A percentile compares a stretch with the other conserved stretches of the same genome.
Evolutionary conservation across 805 yeast species (phyloP).

Genomic region (Suhomyces canberraensis): DNA sequence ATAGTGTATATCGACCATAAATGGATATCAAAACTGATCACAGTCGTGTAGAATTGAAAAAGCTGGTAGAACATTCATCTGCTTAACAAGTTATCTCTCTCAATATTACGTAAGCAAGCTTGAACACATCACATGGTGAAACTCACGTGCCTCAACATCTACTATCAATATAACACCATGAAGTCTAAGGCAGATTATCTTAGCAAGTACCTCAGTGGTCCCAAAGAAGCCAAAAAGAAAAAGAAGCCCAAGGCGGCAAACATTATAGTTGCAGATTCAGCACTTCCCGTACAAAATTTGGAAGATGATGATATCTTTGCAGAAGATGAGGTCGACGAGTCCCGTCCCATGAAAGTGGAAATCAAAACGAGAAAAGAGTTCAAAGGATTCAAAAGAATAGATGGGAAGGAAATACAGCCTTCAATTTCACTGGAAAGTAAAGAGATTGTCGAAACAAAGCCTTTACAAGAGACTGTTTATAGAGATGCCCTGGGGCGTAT

Average conservation of each 20-base stretch:
- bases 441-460: conserved; percentile 1
- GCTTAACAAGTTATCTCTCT: too few relatives aligned
- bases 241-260: conserved; percentile 12
- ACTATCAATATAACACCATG: too few relatives aligned
- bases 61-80: too few relatives aligned
- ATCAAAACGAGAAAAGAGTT: conserved; percentile 9
- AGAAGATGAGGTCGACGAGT: not conserved
- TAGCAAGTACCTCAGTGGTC: conserved; percentile 24
- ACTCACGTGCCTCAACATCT: too few relatives aligned
- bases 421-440: not conserved
- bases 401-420: conserved; percentile 17
- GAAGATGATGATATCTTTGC: conserved; percentile 15
- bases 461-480: conserved; percentile 38
- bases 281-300: not conserved
- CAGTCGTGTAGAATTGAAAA: too few relatives aligned
- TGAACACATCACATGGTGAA: too few relatives aligned
- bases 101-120: too few relatives aligned
- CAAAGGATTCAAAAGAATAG: conserved; percentile 39
- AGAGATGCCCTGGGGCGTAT: conserved; percentile 63
- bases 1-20: too few relatives aligned
- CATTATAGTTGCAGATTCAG: not conserved
- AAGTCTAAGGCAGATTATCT: conserved; percentile 31
- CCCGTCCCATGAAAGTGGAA: conserved; percentile 21
- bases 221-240: conserved; percentile 8
- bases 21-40: too few relatives aligned